Base-by-base conservation (phyloP, 208 protist genomes). In the Leptomonas pyrrhocoris region DNA sequence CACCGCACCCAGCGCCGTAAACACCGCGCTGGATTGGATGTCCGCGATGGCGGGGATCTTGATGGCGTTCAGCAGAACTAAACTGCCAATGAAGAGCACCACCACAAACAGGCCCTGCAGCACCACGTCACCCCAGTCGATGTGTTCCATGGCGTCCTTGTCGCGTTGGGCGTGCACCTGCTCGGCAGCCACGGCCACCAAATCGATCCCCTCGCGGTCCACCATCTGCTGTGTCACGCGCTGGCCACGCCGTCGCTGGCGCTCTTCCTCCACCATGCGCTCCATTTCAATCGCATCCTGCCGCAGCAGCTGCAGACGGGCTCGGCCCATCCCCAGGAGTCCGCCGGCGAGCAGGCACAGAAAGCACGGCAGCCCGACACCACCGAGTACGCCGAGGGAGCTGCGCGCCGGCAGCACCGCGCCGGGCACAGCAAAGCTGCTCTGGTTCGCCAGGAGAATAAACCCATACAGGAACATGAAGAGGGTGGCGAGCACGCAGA, bases 401-500 rank as follows among this genome's bases (percentile, higher is more conserved):
- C 23, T 50, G 15, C 2, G 30, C 2, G 62, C 34, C 18, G 71
- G 67, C 56, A 54, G 51, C 63, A 2, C 9, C 55, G 58, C 51
- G 6, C 68, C 64, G 31, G 56, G 63, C 23, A 73, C 51, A 34
- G 46, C n/a, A 25, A 75, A 60, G 67, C 58, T 15, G 30, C 36
- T 28, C 25, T 69, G 21, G 55, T 81, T 64, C 0, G 67, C 75
- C 34, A 88, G 23, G 3, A 89, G 48, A n/a, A 80, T 49, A n/a
- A 68, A 51, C 27, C 89, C 89, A 66, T 92, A 86, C 31, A 86
- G 49, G 42, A 88, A 83, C 36, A 75, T 70, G 27, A 92, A 89
- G 38, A 89, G 60, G 15, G 76, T 51, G 25, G 38, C 65, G 1
- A 91, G 64, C 21, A 60, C 65, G 18, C 72, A 38, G 16, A 90